Base-by-base conservation (phyloP, 345 rosid genomes). In the Turritis glabra region DNA sequence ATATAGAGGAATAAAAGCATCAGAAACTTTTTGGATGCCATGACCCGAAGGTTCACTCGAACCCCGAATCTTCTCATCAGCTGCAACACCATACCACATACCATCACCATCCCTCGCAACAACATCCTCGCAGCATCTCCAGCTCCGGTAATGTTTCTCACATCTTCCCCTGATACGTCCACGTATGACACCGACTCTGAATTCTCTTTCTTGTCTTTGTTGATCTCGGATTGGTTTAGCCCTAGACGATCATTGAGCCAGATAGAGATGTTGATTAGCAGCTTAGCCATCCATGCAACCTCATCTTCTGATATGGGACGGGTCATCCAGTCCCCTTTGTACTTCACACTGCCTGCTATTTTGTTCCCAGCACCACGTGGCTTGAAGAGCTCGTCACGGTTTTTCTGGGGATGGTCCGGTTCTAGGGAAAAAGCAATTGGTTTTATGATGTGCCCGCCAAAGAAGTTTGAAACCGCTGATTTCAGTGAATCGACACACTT, bases 261-360 rank as follows among this genome's bases (percentile, higher is more conserved):
- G 48, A 54, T 58, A 2, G 98, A 94, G 25, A 87, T 73, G 81
- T 70, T 78, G 65, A 94, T 82, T 13, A 94, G 84, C 67, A 86
- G 56, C 67, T 86, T 88, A 6, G 86, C 97, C 30, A 94, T 86
- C 96, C 92, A 94, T 35, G 83, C 89, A 32, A 94, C 81, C 81
- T 91, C 98, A 41, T 90, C 89, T 14, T 82, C 81, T 2, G 98
- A 94, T 46, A 85, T 75, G 0, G 98, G 98, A 11, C 95, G 94
- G 61, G 79, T 88, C 95, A 94, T 90, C 93, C 91, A 83, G 68
- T 94, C 97, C 23, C 96, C 96, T 77, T 87, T 87, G 84, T 87
- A 91, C 68, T 81, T 83, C 67, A 84, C 47, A 26, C 76, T 67
- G 13, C 72, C 71, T 63, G 69, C 67, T 27, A 84, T 70, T 77